phyloP scores from a whole-genome alignment of 164 flowering plant species.

The Magnolia changhungtana region DNA sequence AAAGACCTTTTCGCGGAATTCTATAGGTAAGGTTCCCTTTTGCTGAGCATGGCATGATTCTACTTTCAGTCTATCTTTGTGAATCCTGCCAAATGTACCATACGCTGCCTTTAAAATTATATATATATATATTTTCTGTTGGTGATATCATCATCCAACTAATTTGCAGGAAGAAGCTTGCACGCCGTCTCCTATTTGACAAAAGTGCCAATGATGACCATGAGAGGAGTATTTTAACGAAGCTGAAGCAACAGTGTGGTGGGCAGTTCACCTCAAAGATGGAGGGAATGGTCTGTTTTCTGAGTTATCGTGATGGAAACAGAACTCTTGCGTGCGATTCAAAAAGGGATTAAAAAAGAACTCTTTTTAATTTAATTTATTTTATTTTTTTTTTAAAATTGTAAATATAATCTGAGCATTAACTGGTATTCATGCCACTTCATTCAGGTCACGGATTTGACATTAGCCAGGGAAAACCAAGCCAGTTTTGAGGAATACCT shows the following conservation, averaged over 20 bases:
- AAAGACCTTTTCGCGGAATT: conserved; percentile 95
- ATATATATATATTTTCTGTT: not conserved
- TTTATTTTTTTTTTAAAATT: not conserved
- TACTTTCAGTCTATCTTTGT: not conserved
- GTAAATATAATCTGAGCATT: not conserved
- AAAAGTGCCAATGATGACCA: conserved; percentile 96
- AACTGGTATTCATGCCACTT: not conserved
- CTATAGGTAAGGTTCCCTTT: conserved; percentile 51
- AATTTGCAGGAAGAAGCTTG: conserved; percentile 75
- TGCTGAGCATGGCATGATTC: not conserved
- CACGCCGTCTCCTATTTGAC: conserved; percentile 85
- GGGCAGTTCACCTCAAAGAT: conserved; percentile 97
- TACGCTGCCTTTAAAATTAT: not conserved
- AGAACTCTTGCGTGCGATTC: not conserved
- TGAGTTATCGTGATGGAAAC: not conserved
- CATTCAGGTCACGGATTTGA: conserved; percentile 77
- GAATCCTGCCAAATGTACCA: not conserved
- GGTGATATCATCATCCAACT: conserved; percentile 4
- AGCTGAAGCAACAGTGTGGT: conserved; percentile 93
- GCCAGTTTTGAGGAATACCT: conserved; percentile 73
- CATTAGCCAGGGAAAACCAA: conserved; percentile 83
- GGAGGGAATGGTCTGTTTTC: conserved; percentile 87
- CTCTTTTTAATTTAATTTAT: not conserved
- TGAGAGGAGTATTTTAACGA: conserved; percentile 84
- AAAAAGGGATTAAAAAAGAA: not conserved